Percentiles rank a stretch among this genome's conserved stretches.
Evolutionary conservation across 768 basidiomycete genomes (phyloP).

Genomic region (Collybia mongolica): DNA sequence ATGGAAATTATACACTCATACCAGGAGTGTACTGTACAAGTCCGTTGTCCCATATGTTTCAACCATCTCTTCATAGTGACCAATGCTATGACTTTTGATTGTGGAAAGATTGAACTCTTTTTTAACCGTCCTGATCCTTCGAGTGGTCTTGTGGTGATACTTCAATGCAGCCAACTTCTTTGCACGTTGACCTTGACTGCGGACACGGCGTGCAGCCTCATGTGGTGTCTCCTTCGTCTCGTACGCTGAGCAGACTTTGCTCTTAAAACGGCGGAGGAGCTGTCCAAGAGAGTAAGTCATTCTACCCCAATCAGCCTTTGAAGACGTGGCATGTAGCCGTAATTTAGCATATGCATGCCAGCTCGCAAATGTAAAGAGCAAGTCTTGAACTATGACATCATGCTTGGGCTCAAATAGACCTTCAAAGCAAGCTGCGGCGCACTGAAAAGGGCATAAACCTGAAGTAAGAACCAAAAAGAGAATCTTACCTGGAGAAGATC

Average conservation of each 20-base stretch:
- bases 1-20: too few species aligned
- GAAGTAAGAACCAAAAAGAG: too few species aligned
- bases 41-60: slow-evolving; percentile 16
- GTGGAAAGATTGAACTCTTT: slow-evolving; percentile 20
- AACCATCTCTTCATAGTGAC: slow-evolving; percentile 23
- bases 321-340: slow-evolving; percentile 34
- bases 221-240: slow-evolving; percentile 21
- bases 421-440: slow-evolving; percentile 32
- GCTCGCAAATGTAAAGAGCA: slow-evolving; percentile 26
- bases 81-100: slow-evolving; percentile 28
- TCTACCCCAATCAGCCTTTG: slow-evolving; percentile 18
- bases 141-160: too few species aligned
- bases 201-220: slow-evolving; percentile 19
- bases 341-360: slow-evolving; percentile 39
- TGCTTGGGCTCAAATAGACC: slow-evolving; percentile 29
- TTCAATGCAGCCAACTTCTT: not conserved
- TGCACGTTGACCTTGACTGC: slow-evolving; percentile 4
- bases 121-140: slow-evolving; percentile 1
- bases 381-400: slow-evolving; percentile 19
- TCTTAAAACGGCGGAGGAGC: slow-evolving; percentile 21
- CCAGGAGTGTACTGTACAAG: too few species aligned
- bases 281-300: slow-evolving; percentile 26
- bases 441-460: slow-evolving; percentile 20
- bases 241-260: slow-evolving; percentile 7
- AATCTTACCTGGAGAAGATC: slow-evolving; percentile 35